phyloP scores from a whole-genome alignment of 306 rosid species.

The Gastrolobium bilobum region DNA sequence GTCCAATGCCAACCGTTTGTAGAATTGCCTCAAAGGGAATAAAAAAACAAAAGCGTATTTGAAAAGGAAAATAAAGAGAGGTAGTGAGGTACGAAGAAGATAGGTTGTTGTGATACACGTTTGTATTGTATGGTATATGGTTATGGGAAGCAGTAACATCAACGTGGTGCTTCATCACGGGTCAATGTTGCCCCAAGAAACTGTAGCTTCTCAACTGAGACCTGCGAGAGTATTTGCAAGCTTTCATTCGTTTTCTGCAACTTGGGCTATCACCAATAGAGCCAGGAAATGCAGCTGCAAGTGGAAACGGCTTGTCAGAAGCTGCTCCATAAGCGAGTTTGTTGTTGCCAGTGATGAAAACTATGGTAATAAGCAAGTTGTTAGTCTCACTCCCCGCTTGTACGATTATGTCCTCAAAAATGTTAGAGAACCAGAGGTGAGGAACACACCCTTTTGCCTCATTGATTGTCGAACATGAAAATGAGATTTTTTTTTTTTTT shows the following conservation, averaged over 20 bases:
- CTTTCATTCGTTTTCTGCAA: conserved; percentile 50
- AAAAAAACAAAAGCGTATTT: neutral
- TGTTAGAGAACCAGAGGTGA: conserved; percentile 93
- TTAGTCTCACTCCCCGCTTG: conserved; percentile 74
- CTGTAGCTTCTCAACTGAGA: conserved; percentile 37
- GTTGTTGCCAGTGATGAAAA: conserved; percentile 65
- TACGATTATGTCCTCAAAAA: conserved; percentile 84
- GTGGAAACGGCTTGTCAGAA: conserved; percentile 48
- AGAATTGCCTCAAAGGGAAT: conserved; percentile 44
- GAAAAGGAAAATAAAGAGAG: neutral
- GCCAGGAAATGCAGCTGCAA: conserved; percentile 45
- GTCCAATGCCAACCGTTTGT: conserved; percentile 55
- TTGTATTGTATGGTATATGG: neutral
- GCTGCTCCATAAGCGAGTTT: conserved; percentile 62
- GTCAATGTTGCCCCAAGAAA: conserved; percentile 55
- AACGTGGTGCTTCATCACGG: conserved; percentile 55
- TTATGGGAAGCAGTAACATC: conserved; percentile 55
- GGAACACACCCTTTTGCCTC: conserved; percentile 34
- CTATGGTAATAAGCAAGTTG: conserved; percentile 80
- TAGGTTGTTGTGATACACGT: neutral
- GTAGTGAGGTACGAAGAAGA: neutral
- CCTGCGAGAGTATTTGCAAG: conserved; percentile 40
- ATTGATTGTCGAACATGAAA: conserved; percentile 19
- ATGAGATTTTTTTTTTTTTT: neutral
- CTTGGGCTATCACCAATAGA: conserved; percentile 29